A percentile compares a stretch with the other conserved stretches of the same genome.
phyloP scores from a whole-genome alignment of 495 filamentous ascomycete genomes.

The Pyronema domesticum region DNA sequence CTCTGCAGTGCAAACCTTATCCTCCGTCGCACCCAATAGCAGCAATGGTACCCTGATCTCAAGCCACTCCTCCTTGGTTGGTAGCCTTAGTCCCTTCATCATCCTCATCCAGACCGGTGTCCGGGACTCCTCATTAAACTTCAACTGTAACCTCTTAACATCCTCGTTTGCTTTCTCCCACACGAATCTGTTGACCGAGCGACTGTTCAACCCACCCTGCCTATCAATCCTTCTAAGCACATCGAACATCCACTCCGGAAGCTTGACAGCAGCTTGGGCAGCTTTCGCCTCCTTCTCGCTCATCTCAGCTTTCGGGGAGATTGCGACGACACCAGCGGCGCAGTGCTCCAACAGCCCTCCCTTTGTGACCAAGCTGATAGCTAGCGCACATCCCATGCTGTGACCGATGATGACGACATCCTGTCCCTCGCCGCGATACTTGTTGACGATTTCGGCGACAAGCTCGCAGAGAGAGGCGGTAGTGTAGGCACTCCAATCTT shows the following conservation, averaged over 20 bases:
- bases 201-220: slow-evolving; percentile 56
- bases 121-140: slow-evolving; percentile 66
- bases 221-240: slow-evolving; percentile 66
- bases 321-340: slow-evolving; percentile 56
- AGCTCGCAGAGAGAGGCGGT: slow-evolving; percentile 59
- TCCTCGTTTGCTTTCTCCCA: slow-evolving; percentile 55
- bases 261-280: slow-evolving; percentile 38
- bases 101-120: slow-evolving; percentile 72
- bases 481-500: slow-evolving; percentile 60
- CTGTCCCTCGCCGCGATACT: slow-evolving; percentile 48
- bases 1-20: slow-evolving; percentile 49
- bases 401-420: slow-evolving; percentile 68
- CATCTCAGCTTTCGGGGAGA: slow-evolving; percentile 59
- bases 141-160: slow-evolving; percentile 57
- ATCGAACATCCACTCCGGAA: slow-evolving; percentile 59
- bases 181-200: slow-evolving; percentile 63
- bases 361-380: slow-evolving; percentile 52
- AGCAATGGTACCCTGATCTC: slow-evolving; percentile 55
- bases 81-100: slow-evolving; percentile 51
- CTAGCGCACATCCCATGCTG: slow-evolving; percentile 70
- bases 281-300: slow-evolving; percentile 34
- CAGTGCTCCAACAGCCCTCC: slow-evolving; percentile 36
- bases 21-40: slow-evolving; percentile 59
- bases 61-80: slow-evolving; percentile 49
- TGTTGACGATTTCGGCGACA: slow-evolving; percentile 50